phyloP scores from a whole-genome alignment of 495 filamentous ascomycete genomes.

The Achaetomiella virescens region DNA sequence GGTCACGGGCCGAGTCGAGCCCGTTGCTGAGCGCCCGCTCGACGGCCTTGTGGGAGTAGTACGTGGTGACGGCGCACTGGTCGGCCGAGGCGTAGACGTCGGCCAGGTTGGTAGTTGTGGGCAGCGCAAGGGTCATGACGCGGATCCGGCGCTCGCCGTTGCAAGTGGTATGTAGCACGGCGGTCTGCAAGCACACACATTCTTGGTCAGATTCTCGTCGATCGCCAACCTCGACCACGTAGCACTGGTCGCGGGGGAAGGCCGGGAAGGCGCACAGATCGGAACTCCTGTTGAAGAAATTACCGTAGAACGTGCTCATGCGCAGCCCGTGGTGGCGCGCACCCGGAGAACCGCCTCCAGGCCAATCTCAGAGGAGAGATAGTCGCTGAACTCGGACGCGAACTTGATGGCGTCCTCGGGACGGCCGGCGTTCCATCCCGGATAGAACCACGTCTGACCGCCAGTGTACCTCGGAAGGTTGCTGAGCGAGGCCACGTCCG shows the following conservation, averaged over 20 bases:
- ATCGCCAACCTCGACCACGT: constrained; percentile 99
- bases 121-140: constrained; percentile 87
- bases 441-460: constrained; percentile 97
- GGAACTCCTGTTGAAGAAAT: constrained; percentile 97
- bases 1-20: constrained; percentile 83
- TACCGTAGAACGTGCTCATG: constrained; percentile 98
- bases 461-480: constrained; percentile 94
- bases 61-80: constrained; percentile 84
- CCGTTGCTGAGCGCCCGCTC: constrained; percentile 81
- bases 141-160: constrained; percentile 93
- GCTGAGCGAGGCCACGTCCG: constrained; percentile 95
- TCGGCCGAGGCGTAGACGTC: constrained; percentile 94
- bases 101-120: constrained; percentile 82
- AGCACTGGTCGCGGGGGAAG: constrained; percentile 93
- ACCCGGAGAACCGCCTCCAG: constrained; percentile 95
- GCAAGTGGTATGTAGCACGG: constrained; percentile 94
- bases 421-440: constrained; percentile 91
- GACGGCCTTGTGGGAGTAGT: constrained; percentile 96
- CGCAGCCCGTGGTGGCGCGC: constrained; percentile 85
- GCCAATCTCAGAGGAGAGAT: constrained; percentile 89
- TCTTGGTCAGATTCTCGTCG: constrained; percentile 88
- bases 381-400: constrained; percentile 92
- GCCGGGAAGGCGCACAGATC: constrained; percentile 97
- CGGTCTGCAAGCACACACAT: constrained; percentile 93
- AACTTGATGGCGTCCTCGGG: constrained; percentile 96